Evolutionary conservation across 2,329 filamentous ascomycete genomes (phyloP).

Genomic region (Aspergillus persii): DNA sequence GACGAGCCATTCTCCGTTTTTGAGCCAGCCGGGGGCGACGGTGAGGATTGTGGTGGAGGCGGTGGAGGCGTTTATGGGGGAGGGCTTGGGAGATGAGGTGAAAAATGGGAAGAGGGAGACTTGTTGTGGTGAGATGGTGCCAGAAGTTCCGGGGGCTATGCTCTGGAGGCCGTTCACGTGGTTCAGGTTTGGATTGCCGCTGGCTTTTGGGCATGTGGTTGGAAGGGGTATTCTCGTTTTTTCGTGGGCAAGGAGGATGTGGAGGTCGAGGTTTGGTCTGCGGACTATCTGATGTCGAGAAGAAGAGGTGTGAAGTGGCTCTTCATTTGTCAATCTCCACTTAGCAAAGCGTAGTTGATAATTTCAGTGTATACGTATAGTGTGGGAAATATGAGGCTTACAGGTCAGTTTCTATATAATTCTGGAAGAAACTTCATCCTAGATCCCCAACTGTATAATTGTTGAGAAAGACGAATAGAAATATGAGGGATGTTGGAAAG

Average conservation of each 20-base stretch:
- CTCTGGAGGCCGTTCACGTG: slow-evolving; percentile 19
- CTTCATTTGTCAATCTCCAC: not conserved
- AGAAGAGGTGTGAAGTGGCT: not conserved
- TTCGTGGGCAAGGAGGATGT: slow-evolving; percentile 13
- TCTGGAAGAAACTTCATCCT: too few relatives aligned
- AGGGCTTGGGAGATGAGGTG: not conserved
- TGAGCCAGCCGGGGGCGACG: slow-evolving; percentile 47
- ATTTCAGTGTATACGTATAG: too few relatives aligned
- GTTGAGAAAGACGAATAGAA: too few relatives aligned
- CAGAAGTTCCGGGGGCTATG: slow-evolving; percentile 3
- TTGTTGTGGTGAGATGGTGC: not conserved
- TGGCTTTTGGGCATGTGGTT: slow-evolving; percentile 22
- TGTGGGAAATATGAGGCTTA: too few relatives aligned
- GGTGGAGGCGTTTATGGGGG: slow-evolving; percentile 28
- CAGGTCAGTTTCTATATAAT: too few relatives aligned
- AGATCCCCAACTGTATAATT: too few relatives aligned
- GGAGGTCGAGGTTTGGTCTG: not conserved
- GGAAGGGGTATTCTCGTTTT: slow-evolving; percentile 21
- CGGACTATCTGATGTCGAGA: not conserved
- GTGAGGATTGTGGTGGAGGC: slow-evolving; percentile 40
- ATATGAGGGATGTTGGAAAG: too few relatives aligned
- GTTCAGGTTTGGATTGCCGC: slow-evolving; percentile 23
- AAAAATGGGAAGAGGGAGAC: not conserved
- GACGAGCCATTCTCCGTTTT: slow-evolving; percentile 51
- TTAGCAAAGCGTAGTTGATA: not conserved